Conservation (phyloP, 2,329 filamentous ascomycete species). For the Oidium heveae region DNA sequence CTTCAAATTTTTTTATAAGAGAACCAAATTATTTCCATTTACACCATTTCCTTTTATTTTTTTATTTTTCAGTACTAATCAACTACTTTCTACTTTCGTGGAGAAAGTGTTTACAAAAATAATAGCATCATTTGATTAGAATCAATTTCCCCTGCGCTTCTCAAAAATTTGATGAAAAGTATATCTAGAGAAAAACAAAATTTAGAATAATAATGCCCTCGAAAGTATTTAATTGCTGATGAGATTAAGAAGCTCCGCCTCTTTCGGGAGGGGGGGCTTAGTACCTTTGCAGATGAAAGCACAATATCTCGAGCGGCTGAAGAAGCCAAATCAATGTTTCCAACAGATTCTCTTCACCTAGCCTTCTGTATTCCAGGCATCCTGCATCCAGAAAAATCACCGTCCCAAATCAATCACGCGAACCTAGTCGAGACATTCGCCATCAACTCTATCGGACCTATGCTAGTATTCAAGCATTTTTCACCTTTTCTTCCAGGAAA, state of each 20-base stretch:
- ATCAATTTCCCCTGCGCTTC: too few species aligned
- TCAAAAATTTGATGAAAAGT: too few species aligned
- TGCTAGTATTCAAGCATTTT: conserved; percentile 59
- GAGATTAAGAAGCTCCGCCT: too few species aligned
- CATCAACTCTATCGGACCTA: conserved; percentile 48
- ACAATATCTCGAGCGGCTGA: conserved; percentile 31
- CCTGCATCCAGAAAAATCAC: conserved; percentile 47
- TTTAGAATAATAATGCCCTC: too few species aligned
- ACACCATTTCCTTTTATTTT: not conserved
- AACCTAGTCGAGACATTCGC: conserved; percentile 41
- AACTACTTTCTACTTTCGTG: too few species aligned
- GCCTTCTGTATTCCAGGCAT: conserved; percentile 46
- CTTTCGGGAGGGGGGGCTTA: not conserved
- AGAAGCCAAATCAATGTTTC: conserved; percentile 26
- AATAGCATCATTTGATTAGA: too few species aligned
- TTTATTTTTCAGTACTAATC: too few species aligned
- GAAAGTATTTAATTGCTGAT: too few species aligned
- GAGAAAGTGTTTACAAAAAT: too few species aligned
- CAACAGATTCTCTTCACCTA: conserved; percentile 34
- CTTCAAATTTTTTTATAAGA: too few species aligned
- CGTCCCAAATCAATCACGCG: conserved; percentile 33
- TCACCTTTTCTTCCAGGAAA: conserved; percentile 35
- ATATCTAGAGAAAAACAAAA: too few species aligned
- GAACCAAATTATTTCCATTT: not conserved
- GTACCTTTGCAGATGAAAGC: conserved; percentile 24